Conservation (phyloP, 345 rosid species). For the Eucalyptus victrix region DNA sequence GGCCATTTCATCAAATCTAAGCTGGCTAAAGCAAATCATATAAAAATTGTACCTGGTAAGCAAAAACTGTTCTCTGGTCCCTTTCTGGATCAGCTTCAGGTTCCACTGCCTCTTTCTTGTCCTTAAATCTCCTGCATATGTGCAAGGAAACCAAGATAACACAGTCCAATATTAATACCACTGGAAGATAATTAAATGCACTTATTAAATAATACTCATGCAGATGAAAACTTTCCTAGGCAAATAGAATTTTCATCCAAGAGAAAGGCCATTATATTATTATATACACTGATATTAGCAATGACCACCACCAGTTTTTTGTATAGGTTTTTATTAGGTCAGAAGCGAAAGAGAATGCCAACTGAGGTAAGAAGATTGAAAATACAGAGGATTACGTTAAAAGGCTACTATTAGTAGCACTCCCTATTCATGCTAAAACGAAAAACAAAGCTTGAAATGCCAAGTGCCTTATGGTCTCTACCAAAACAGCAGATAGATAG, state of each 20-base stretch:
- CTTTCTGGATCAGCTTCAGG: slow-evolving; percentile 96
- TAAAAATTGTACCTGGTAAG: slow-evolving; percentile 55
- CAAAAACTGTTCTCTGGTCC: slow-evolving; percentile 95
- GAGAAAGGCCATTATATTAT: not conserved
- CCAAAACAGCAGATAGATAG: not conserved
- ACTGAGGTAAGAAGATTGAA: not conserved
- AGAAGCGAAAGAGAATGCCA: not conserved
- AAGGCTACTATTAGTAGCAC: not conserved
- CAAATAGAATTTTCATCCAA: not conserved
- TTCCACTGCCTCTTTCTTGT: slow-evolving; percentile 67
- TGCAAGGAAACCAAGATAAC: not conserved
- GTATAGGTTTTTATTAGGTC: not conserved
- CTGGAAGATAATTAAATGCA: not conserved
- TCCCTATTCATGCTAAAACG: not conserved
- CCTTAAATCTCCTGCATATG: slow-evolving; percentile 54
- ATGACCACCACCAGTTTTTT: not conserved
- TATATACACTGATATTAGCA: not conserved
- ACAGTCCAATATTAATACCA: not conserved
- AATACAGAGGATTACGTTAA: not conserved
- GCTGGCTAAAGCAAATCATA: not conserved
- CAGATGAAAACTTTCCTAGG: not conserved
- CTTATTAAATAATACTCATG: not conserved
- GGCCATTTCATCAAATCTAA: not conserved
- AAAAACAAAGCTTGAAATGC: not conserved
- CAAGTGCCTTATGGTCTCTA: not conserved